These are phyloP conservation scores for Spongospora subterranea DNA, from an alignment of 208 protist species.

Conservation along the genomic window DNA sequence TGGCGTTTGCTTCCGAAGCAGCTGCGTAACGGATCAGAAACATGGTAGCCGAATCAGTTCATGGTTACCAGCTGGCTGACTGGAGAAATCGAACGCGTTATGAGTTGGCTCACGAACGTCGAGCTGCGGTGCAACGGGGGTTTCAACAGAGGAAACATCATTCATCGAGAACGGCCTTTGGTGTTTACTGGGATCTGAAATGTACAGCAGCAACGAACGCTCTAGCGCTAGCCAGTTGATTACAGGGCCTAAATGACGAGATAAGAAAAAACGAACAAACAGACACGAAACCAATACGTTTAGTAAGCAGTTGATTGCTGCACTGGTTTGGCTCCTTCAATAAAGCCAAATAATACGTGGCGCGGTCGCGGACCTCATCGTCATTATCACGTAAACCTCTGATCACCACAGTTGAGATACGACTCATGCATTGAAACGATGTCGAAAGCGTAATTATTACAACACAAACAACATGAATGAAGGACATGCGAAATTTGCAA, in stretches of 20 bases:
- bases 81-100: no score
- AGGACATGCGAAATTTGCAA: no score
- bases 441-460: constrained; percentile 57
- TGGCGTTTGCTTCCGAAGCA: neutral
- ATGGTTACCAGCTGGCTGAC: no score
- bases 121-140: no score
- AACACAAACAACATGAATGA: constrained; percentile 66
- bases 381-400: constrained; percentile 86
- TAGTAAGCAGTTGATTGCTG: constrained; percentile 61
- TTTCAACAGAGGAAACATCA: constrained; percentile 15
- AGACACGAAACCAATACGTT: neutral
- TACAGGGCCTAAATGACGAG: neutral
- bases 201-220: constrained; percentile 17
- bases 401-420: constrained; percentile 72
- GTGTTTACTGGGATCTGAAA: neutral
- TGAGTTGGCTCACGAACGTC: no score
- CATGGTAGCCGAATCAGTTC: no score
- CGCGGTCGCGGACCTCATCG: constrained; percentile 97
- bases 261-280: neutral
- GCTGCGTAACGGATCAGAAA: no score
- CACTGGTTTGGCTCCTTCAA: constrained; percentile 82
- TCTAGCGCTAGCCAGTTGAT: constrained; percentile 50
- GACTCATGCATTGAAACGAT: constrained; percentile 55
- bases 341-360: constrained; percentile 86
- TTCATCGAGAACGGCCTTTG: constrained; percentile 41